Conservation (phyloP, 768 basidiomycete species). For the Boletus insuetus region DNA sequence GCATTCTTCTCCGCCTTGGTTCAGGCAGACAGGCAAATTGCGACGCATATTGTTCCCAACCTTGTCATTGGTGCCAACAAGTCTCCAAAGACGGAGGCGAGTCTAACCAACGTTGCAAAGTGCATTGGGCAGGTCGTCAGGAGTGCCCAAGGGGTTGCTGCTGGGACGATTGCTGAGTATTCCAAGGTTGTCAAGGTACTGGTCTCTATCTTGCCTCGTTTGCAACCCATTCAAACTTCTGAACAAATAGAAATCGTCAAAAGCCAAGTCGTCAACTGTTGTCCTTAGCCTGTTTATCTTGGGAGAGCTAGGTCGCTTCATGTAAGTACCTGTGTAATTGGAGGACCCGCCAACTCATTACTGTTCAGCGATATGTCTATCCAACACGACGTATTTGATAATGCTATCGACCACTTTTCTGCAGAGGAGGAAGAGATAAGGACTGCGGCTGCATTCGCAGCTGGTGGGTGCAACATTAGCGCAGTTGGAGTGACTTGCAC, state of each 20-base stretch:
- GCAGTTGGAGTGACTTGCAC: neutral
- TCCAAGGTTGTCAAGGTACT: slow-evolving; percentile 76
- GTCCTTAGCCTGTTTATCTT: slow-evolving; percentile 85
- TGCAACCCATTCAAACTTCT: neutral
- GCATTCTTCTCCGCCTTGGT: slow-evolving; percentile 83
- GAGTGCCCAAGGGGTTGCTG: slow-evolving; percentile 66
- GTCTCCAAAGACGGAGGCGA: slow-evolving; percentile 53
- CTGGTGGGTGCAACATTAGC: slow-evolving; percentile 47
- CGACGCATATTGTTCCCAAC: slow-evolving; percentile 77
- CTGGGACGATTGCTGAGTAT: slow-evolving; percentile 83
- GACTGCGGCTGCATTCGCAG: slow-evolving; percentile 91
- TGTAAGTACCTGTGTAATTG: slow-evolving; percentile 43
- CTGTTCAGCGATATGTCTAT: slow-evolving; percentile 75
- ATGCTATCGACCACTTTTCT: slow-evolving; percentile 70
- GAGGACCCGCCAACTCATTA: neutral
- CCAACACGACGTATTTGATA: slow-evolving; percentile 75
- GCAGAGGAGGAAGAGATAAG: slow-evolving; percentile 83
- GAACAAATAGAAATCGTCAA: slow-evolving; percentile 44
- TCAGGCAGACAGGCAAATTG: slow-evolving; percentile 77
- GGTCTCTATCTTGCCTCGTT: neutral
- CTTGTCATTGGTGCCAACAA: slow-evolving; percentile 67
- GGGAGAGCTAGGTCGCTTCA: slow-evolving; percentile 89
- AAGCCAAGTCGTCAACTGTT: slow-evolving; percentile 63
- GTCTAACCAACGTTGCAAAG: slow-evolving; percentile 72
- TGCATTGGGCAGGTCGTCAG: slow-evolving; percentile 83